Base-by-base conservation (phyloP, 768 basidiomycete genomes). In the Amanita fuliginea region DNA sequence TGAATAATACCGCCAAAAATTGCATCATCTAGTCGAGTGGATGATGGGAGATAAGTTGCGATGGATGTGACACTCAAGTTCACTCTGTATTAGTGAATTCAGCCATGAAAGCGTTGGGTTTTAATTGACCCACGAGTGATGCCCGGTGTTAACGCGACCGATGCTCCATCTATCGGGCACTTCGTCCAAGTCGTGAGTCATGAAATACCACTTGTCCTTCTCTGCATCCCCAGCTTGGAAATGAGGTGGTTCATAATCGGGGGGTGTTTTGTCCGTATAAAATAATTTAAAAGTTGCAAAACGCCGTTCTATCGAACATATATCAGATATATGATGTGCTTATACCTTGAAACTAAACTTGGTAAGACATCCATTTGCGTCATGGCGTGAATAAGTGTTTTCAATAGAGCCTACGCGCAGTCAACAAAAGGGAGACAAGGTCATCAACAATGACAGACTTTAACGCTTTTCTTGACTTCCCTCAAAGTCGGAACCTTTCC, bases 211-310 rank as follows among this genome's bases (percentile, higher is more conserved):
- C 51, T 70, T 84, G 60, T 89, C 81, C 53, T 75, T 76, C n/a
- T 81, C 71, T 4, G 67, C 65, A 57, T 92, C 86, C 0, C 81
- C 87, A 4, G 83, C 65, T 50, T 76, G 74, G 58, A 92, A 92
- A 61, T 82, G 69, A 0, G 85, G 86, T 4, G 91, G 91, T 60
- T 94, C 86, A 57, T 94, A 94, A 45, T 90, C 81, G 7, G 72
- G 67, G 0, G 91, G 91, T 10, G 88, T 82, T 18, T 78, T 71
- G 42, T 87, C 81, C 11, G 83, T 84, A 61, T 91, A 93, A 60
- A 84, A 89, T 9, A 89, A 64, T 60, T 94, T 93, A 70, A 93
- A 88, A 18, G 83, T 87, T n/a, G 89, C 86, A 58, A 74, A 93
- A 30, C 90, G 83, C 42, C 81, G 81, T 57, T 80, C 88, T 87